Conservation (phyloP, 2,329 filamentous ascomycete species). For the Botrytis galanthina region DNA sequence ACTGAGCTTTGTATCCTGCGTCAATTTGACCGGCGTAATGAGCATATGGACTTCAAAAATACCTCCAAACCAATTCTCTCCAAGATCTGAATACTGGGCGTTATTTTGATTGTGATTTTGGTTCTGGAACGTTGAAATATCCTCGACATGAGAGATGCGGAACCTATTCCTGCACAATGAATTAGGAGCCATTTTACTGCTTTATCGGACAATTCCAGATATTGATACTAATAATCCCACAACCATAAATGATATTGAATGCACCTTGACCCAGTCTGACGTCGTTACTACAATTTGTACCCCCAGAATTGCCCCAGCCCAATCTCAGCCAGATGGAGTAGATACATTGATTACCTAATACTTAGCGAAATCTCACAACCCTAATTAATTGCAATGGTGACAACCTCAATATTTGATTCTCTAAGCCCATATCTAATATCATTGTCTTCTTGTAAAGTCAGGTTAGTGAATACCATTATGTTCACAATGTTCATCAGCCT, state of each 20-base stretch:
- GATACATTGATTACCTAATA: conserved; percentile 23
- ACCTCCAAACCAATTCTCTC: conserved; percentile 18
- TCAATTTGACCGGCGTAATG: conserved; percentile 62
- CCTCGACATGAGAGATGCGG: conserved; percentile 2
- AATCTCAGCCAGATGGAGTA: not conserved
- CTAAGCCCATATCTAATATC: conserved; percentile 20
- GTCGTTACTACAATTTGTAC: conserved; percentile 1
- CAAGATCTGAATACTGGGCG: conserved; percentile 8
- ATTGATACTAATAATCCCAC: conserved; percentile 10
- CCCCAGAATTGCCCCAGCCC: not conserved
- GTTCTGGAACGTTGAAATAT: conserved; percentile 19
- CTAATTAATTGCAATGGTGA: conserved; percentile 22
- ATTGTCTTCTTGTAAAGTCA: conserved; percentile 19
- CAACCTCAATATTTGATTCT: conserved; percentile 15
- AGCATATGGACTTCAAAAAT: conserved; percentile 59
- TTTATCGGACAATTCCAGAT: conserved; percentile 2
- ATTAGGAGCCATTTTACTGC: not conserved
- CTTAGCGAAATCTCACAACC: conserved; percentile 32
- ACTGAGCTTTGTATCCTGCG: conserved; percentile 65
- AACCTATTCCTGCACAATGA: not conserved
- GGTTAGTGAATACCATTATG: conserved; percentile 25
- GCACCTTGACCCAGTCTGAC: conserved; percentile 11
- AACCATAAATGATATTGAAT: conserved; percentile 9
- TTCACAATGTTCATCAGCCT: conserved; percentile 10
- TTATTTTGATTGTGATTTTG: conserved; percentile 16